Conservation (phyloP, 2,329 filamentous ascomycete genomes). For the Diaporthe helianthi region DNA sequence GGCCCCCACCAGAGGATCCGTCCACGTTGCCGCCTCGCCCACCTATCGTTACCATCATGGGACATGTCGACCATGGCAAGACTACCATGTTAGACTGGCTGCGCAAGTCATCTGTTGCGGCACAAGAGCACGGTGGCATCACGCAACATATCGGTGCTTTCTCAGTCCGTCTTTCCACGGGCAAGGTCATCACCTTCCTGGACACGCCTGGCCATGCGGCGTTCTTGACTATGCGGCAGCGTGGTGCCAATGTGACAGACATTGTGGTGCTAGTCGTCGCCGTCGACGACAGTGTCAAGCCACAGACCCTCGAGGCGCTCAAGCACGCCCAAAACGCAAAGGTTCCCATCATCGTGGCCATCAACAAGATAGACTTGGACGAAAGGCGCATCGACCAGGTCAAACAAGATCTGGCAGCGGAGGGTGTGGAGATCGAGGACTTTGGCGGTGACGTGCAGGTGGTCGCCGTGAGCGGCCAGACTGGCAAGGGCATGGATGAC, state of each 20-base stretch:
- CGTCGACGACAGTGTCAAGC: constrained; percentile 96
- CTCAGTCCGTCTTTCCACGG: constrained; percentile 83
- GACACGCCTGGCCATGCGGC: constrained; percentile 97
- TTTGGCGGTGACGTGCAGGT: constrained; percentile 94
- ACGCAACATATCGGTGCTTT: constrained; percentile 99
- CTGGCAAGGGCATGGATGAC: constrained; percentile 87
- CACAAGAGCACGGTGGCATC: constrained; percentile 93
- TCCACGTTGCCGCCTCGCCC: constrained; percentile 76
- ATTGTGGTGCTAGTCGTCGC: constrained; percentile 96
- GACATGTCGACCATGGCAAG: constrained; percentile 98
- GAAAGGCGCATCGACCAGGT: constrained; percentile 82
- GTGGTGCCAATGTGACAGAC: constrained; percentile 94
- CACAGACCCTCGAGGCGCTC: constrained; percentile 93
- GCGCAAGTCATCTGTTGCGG: constrained; percentile 89
- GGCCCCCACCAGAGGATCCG: constrained; percentile 72
- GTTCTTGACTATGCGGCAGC: constrained; percentile 93
- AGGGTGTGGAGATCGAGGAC: constrained; percentile 92
- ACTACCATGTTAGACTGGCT: constrained; percentile 95
- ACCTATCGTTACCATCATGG: constrained; percentile 98
- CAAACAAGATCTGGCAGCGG: constrained; percentile 82
- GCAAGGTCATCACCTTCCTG: constrained; percentile 92
- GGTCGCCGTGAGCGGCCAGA: constrained; percentile 91
- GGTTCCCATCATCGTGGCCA: constrained; percentile 95
- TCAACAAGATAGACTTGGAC: constrained; percentile 88
- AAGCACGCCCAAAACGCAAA: constrained; percentile 88